Evolutionary conservation across 148 eudicot genomes (phyloP), one percentile per base, ranked within the genome.

Genomic region (Drosera capensis): DNA sequence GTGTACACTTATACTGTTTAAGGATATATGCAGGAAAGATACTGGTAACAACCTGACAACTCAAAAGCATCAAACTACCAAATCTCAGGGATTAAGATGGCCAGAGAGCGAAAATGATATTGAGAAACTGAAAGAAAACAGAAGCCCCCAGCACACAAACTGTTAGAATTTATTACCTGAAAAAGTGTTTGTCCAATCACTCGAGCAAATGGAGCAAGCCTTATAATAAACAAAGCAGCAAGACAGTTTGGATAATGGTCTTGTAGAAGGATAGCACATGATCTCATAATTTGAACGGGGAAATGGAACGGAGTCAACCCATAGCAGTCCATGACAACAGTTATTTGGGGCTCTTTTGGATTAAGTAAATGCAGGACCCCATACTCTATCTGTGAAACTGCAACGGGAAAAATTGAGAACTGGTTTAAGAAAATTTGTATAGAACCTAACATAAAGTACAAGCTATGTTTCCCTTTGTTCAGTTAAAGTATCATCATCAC

Each of bases 181-280:
- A 79, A 75, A 19, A 79, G 44, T 35, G 82, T 64, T 56, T 67
- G 81, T 19, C 61, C 60, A 43, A 79, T 54, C 36, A 75, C 62
- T 39, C 74, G 71, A 23, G 73, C 79, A 41, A 75, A 20, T 18
- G 75, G 56, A 48, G 82, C 75, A 36, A 79, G 66, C 17, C 82
- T 56, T 24, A 71, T 37, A 23, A 79, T 53, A 47, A 57, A 61
- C 61, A 79, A 62, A 47, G 71, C 73, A 46, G 75, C 73, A 63
- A 79, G 86, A 36, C 87, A 65, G 39, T 65, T 71, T 24, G 87
- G 87, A 55, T 79, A 79, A 67, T 79, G 78, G 46, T 79, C 87
- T 69, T 79, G 87, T 59, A 79, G 50, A 31, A 75, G 63, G 21
- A 64, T 62, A 47, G 82, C 76, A 64, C 76, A 75, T 8, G 78